Base-by-base conservation (phyloP, 306 rosid genomes). In the Calophaca sinica region DNA sequence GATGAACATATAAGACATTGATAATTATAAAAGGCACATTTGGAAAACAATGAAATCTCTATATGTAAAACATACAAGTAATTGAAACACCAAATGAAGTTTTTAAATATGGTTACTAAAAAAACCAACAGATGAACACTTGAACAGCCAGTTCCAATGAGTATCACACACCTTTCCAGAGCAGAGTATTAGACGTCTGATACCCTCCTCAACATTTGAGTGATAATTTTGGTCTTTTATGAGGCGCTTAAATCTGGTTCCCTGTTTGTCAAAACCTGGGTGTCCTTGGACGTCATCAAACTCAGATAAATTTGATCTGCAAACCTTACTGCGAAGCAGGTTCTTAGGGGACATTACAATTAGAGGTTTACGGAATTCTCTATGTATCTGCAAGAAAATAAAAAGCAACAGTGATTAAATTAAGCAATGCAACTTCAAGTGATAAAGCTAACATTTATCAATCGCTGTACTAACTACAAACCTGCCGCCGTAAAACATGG, bases 211-310 rank as follows among this genome's bases (percentile, higher is more conserved):
- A 39, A 72, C 79, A 72, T 86, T 85, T 62, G 96, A 87, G 73
- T 94, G 98, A 44, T 74, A 29, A 79, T 90, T 92, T 84, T 78
- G 93, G 70, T 94, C 97, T 86, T 91, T 90, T 31, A 94, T 86
- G 64, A 94, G 91, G 35, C 96, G 98, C 83, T 94, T 94, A 82
- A 94, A 94, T 84, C 97, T 79, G 80, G 97, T 94, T 15, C 98
- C 98, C 67, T 94, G 97, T 82, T 90, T 92, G 85, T 94, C 98
- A 80, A 92, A 94, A 79, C 98, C 96, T 32, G 94, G 88, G 82
- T 94, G 98, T 70, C 98, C 97, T 86, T 86, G 86, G 39, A 90
- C 93, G 48, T 94, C 98, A 85, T 94, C 98, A 62, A 94, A 91
- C 85, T 94, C 97, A 0, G 98, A 94, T 79, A 94, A 69, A 82